Base-by-base conservation (phyloP, 306 rosid species). In the Sicyos edulis region DNA sequence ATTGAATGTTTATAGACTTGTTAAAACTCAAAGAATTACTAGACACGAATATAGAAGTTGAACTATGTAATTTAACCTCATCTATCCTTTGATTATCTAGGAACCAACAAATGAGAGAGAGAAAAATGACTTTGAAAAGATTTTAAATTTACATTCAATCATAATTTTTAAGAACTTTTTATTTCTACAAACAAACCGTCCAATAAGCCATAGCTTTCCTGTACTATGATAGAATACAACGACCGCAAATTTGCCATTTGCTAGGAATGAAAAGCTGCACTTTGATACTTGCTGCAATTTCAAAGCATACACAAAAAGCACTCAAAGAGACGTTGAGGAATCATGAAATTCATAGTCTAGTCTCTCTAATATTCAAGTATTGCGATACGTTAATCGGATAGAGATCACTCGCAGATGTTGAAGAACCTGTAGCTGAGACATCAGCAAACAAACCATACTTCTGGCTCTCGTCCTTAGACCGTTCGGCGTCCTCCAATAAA, bases 331-430 rank as follows among this genome's bases (percentile, higher is more conserved):
- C 32, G 7, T 61, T 20, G 66, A 60, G 37, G 32, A 61, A 15
- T 61, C 49, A 61, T 26, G 40, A 8, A 58, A 24, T 58, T 63
- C 49, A n/a, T 12, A 42, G 34, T 66, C 78, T 47, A 67, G 54
- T 13, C 10, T 56, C 54, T 55, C 78, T 67, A 9, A 49, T 67
- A 16, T 76, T 44, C 76, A 34, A 57, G 54, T 64, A 74, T 19
- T 54, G 15, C 52, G 83, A 81, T 14, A 76, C 63, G 16, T 37
- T 76, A 62, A 78, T 14, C 0, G 85, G 85, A 65, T 80, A 82
- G 10, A 82, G 78, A 65, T 78, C 84, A 10, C 40, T 32, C 10
- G 9, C 75, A 22, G 81, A 82, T 26, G 32, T 26, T 7, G 84
- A 72, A 15, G 82, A 26, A 76, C 54, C 59, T 1, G 70, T 75